Base-by-base conservation (phyloP, 192 early-diverging fungal genomes). In the Backusella psychrophila region DNA sequence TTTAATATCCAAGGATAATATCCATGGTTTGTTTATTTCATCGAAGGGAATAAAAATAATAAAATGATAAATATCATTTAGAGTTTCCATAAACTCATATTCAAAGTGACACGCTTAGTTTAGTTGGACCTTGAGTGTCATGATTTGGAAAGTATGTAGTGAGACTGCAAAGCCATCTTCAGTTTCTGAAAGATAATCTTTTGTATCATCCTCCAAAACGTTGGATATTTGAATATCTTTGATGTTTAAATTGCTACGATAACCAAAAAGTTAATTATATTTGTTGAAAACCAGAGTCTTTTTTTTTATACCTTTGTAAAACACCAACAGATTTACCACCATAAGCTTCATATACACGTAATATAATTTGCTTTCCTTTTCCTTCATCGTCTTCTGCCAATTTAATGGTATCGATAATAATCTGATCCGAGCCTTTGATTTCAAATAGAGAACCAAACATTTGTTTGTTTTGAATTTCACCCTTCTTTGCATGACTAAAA, bases 371-470 rank as follows among this genome's bases (percentile, higher is more conserved):
- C 4, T 79, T 75, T 56, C 72, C 78, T 23, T 69, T 56, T 36
- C 84, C 82, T 9, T 89, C 77, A 7, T 85, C 69, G 59, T 94
- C 89, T 78, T 99, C 96, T 6, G 98, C 93, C 6, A 87, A 78
- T 83, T 99, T 99, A 75, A 99, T 83, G 0, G 94, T 94, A 78
- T 99, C 97, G 26, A 99, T 79, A 15, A 99, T 90, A 15, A 98
- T 87, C 68, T 94, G 95, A 23, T 82, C 76, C 12, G 84, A 77
- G 15, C 80, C 73, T 29, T 77, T 68, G 39, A 87, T 67, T 19
- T 71, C 72, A 71, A 92, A 88, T 11, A 79, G 21, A 7, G 79
- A 75, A 12, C 53, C 23, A 38, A 66, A 23, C 7, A 73, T 63
- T 11, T 36, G 15, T 19, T 38, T 46, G 19, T n/a, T 69, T 59